These are phyloP conservation scores for Erysimum cheiranthoides DNA, from an alignment of 345 rosid species.

Conservation along the genomic window DNA sequence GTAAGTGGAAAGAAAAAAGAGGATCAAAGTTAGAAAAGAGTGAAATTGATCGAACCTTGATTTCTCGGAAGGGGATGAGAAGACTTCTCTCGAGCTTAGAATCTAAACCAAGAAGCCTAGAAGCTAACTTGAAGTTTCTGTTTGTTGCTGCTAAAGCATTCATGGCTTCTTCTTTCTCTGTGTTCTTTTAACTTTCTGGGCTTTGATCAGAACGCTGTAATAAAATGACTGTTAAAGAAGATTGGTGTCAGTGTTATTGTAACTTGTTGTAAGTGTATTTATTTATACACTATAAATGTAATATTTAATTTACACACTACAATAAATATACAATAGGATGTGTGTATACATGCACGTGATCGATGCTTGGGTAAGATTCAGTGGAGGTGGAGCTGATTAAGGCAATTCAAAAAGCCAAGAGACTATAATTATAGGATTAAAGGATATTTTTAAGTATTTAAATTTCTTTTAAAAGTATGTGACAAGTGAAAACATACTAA, in stretches of 20 bases:
- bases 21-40: background rate
- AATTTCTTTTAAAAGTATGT: background rate
- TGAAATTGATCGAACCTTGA: conserved; percentile 64
- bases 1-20: no score
- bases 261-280: background rate
- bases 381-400: conserved; percentile 42
- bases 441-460: background rate
- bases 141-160: conserved; percentile 96
- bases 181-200: background rate
- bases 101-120: conserved; percentile 90
- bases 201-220: conserved; percentile 36
- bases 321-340: conserved; percentile 2
- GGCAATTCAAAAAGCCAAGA: background rate
- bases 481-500: background rate
- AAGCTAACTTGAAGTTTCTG: conserved; percentile 91
- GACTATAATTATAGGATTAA: background rate
- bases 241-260: conserved; percentile 17
- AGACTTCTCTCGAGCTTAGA: conserved; percentile 95
- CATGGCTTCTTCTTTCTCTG: conserved; percentile 54
- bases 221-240: conserved; percentile 3
- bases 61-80: conserved; percentile 96
- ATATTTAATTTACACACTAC: background rate
- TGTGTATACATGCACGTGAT: conserved; percentile 39
- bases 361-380: conserved; percentile 45
- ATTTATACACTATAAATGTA: conserved; percentile 6